A percentile compares a stretch with the other conserved stretches of the same genome.
These are phyloP conservation scores for Tulasnella sp. DNA, from an alignment of 768 basidiomycete genomes.

Conservation along the genomic window DNA sequence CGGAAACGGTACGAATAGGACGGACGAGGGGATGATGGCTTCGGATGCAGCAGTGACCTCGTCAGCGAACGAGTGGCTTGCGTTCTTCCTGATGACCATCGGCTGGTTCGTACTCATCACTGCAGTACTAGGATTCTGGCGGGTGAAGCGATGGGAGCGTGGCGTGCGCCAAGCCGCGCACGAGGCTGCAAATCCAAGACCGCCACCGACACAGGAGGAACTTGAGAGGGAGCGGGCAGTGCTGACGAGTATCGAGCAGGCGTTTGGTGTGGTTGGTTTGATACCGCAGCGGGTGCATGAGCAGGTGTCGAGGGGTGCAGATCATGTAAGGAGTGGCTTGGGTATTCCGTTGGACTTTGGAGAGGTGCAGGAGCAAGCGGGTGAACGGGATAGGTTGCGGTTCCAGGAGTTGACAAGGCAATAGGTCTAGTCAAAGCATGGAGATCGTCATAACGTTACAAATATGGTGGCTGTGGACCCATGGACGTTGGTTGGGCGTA, in stretches of 20 bases:
- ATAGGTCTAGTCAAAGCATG: no score
- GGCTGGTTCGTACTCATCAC: conserved; percentile 91
- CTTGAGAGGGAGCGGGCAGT: conserved; percentile 41
- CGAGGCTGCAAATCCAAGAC: conserved; percentile 18
- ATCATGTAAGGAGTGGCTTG: not conserved
- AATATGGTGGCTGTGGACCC: no score
- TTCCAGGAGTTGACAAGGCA: not conserved
- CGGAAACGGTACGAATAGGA: conserved; percentile 8
- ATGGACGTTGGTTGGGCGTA: no score
- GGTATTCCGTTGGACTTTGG: not conserved
- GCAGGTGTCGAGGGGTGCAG: conserved; percentile 8
- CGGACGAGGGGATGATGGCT: not conserved
- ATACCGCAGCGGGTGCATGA: not conserved
- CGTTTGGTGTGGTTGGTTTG: conserved; percentile 36
- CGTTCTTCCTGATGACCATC: conserved; percentile 83
- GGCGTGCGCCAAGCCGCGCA: conserved; percentile 40
- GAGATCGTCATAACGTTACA: no score
- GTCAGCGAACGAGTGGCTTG: conserved; percentile 72
- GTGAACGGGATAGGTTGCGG: not conserved
- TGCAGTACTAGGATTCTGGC: conserved; percentile 70
- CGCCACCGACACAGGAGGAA: conserved; percentile 35
- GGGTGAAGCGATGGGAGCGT: conserved; percentile 74
- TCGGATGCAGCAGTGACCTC: not conserved
- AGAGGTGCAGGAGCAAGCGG: not conserved
- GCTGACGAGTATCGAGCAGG: conserved; percentile 39